These are phyloP conservation scores for Candida chilensis DNA, from an alignment of 805 yeast species.

Conservation along the genomic window DNA sequence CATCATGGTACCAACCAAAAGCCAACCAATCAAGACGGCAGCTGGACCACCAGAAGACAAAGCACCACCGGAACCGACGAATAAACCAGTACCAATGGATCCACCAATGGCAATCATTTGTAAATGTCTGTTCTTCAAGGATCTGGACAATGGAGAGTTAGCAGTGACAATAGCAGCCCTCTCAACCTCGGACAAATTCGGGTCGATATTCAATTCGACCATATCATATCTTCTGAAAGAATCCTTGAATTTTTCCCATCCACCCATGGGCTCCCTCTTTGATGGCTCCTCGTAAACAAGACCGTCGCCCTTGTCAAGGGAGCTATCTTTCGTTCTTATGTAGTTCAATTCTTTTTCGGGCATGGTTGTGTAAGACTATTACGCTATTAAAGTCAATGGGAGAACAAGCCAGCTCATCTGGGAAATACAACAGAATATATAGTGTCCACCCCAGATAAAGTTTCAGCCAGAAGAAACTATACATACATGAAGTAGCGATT, in stretches of 20 bases:
- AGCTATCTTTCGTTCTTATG: conserved; percentile 26
- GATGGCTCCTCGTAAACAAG: no score
- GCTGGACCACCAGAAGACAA: conserved; percentile 69
- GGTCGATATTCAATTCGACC: conserved; percentile 32
- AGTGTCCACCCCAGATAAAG: no score
- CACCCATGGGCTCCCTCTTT: conserved; percentile 3
- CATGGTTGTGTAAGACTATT: no score
- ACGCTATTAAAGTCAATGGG: no score
- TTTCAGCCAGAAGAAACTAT: no score
- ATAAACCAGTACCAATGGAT: conserved; percentile 75
- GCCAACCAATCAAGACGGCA: conserved; percentile 23
- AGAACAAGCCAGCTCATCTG: no score
- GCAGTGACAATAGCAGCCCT: conserved; percentile 37
- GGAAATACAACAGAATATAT: no score
- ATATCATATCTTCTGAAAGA: conserved; percentile 31
- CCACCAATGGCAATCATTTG: conserved; percentile 83
- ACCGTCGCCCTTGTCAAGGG: no score
- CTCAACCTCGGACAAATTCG: conserved; percentile 31
- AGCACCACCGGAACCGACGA: conserved; percentile 65
- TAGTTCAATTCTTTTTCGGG: conserved; percentile 31
- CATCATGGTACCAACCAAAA: conserved; percentile 12
- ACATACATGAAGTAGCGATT: no score
- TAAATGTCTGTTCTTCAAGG: conserved; percentile 55
- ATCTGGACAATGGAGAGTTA: conserved; percentile 39
- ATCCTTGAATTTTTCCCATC: conserved; percentile 36